Conservation (phyloP, 768 basidiomycete species). For the Serendipita sp. region DNA sequence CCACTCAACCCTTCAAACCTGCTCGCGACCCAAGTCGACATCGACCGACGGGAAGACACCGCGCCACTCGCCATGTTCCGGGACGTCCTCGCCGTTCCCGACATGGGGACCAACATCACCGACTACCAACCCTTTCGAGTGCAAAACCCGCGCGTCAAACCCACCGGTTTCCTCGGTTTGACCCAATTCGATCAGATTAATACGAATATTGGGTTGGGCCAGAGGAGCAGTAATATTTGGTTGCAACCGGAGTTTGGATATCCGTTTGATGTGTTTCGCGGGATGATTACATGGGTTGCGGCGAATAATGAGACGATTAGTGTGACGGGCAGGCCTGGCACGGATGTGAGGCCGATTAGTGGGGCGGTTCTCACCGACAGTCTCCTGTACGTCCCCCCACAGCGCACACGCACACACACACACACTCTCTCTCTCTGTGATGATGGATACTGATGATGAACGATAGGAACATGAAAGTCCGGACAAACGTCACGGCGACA, state of each 20-base stretch:
- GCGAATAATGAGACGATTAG: conserved; percentile 2
- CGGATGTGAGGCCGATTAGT: neutral
- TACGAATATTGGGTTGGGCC: neutral
- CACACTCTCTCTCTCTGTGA: too few relatives aligned
- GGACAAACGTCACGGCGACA: neutral
- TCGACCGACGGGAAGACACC: neutral
- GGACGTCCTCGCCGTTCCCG: neutral
- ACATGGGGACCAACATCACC: neutral
- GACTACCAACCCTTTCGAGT: neutral
- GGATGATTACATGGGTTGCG: neutral
- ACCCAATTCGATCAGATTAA: neutral
- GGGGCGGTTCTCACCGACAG: neutral
- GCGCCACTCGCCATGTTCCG: neutral
- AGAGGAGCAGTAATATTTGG: neutral
- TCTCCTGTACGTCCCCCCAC: neutral
- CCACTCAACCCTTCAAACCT: neutral
- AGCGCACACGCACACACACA: neutral
- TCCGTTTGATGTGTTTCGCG: neutral
- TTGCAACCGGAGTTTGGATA: neutral
- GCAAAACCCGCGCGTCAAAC: neutral
- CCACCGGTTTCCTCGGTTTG: neutral
- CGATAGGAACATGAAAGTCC: neutral
- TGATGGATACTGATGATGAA: neutral
- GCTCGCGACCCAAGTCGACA: neutral
- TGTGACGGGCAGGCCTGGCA: neutral